Evolutionary conservation across 1,284 basidiomycete genomes (phyloP), one percentile per base, ranked within the genome.

Genomic region (Trametes polyzona): DNA sequence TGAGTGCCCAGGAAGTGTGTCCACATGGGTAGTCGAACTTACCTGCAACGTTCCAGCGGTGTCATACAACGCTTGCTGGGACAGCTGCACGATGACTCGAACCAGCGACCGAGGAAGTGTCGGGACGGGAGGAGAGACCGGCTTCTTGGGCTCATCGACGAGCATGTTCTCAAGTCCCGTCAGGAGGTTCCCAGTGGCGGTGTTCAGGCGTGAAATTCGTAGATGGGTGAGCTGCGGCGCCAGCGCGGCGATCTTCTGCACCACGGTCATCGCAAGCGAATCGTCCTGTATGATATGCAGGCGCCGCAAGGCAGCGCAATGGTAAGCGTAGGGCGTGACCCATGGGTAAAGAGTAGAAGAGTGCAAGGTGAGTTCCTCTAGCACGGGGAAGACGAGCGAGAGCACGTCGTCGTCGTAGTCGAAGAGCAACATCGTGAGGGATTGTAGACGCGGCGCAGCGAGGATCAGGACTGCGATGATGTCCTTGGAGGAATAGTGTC

Each of bases 361-460:
- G 42, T 54, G 52, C 0, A 55, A 11, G 17, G 58, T 59, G 33
- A 59, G 40, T 42, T 59, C 57, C 6, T 26, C 21, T 10, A 59
- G 39, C 3, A n/a, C 32, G 9, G 39, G 35, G 44, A 59, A 40
- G 26, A 46, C 16, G 32, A 40, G 14, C 3, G 48, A 2, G 21
- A 52, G 48, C 30, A 44, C 14, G 16, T 29, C 30, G 36, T 40
- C 49, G 44, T 39, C 27, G 30, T 52, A 48, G 27, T 54, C 48
- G 26, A 55, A 59, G 39, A 59, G 26, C 33, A 55, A 30, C 33
- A 52, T 8, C 8, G 53, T 29, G 43, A 47, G 46, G 21, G 32
- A 52, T 33, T 53, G 43, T 8, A 59, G 58, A 16, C 23, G 42
- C 9, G 52, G 40, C 1, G 44, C 39, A 29, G 37, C 49, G 33